Evolutionary conservation across 2,329 filamentous ascomycete species (phyloP), one percentile per base, ranked within the genome.

Genomic region (Pseudocercospora crystallina): DNA sequence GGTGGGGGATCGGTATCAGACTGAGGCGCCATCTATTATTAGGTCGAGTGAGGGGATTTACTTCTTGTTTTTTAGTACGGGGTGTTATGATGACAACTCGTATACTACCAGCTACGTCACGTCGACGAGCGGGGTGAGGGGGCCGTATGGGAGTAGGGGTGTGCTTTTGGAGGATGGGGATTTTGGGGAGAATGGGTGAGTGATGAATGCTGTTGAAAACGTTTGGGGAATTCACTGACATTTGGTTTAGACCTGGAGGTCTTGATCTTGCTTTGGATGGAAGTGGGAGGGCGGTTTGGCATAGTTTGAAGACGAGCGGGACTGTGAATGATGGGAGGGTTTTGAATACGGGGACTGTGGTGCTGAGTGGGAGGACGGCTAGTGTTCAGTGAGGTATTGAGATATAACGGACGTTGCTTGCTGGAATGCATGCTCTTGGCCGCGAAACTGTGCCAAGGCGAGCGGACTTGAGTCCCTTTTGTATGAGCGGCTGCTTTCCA

Each of bases 61-160:
- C 42, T 59, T 59, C 36, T 48, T 63, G 17, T 63, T 64, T 49
- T 64, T 59, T 57, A 54, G 49, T 43, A 58, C 48, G 5, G 58
- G 58, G 30, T 64, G 60, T 56, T 60, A 51, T 29, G 39, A 46
- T 32, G 53, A 51, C 14, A 43, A 51, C 43, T 51, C 49, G 50
- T 64, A 64, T 38, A 58, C 53, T n/a, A 50, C 55, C 15, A 56
- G 47, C 33, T 64, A 63, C 43, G 56, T 58, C 8, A 62, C 56
- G 5, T 50, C 46, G 32, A 53, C 40, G 10, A 49, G 33, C n/a
- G 52, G 53, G 15, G 43, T 59, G 20, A 14, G 17, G 8, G 59
- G 59, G 17, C 61, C 61, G 14, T 64, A 61, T 36, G 43, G 47
- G n/a, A 40, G 59, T 36, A 39, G 58, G n/a, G 43, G 53, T 40